phyloP scores from a whole-genome alignment of 2,329 filamentous ascomycete species.

The Plectosphaerella plurivora region DNA sequence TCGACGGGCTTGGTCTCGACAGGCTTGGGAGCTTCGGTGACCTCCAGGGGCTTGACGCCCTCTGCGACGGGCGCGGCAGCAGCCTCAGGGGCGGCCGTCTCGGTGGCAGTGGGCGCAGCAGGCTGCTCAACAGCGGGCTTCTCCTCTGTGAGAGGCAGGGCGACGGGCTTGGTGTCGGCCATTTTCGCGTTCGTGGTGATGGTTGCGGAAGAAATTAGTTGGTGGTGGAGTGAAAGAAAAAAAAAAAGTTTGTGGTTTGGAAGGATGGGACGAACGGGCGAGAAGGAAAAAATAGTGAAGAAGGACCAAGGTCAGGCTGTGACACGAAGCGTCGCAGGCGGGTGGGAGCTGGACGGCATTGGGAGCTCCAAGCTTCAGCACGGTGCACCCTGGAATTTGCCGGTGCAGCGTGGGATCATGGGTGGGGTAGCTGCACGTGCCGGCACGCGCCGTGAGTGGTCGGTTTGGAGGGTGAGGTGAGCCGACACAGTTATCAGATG shows the following conservation, averaged over 20 bases:
- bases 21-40: background rate
- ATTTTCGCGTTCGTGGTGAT: background rate
- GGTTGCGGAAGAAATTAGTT: background rate
- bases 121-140: background rate
- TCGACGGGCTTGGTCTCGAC: background rate
- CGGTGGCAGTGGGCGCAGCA: background rate
- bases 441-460: no score
- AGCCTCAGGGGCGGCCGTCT: background rate
- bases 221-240: background rate
- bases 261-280: background rate
- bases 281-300: background rate
- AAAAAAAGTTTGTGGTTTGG: background rate
- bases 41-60: no score
- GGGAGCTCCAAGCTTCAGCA: no score
- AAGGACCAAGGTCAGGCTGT: background rate
- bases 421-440: no score
- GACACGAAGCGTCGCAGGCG: background rate
- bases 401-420: no score
- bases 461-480: no score
- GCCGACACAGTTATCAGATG: no score
- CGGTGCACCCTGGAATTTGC: no score
- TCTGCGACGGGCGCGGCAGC: background rate
- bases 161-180: conserved; percentile 1
- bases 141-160: background rate
- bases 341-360: background rate